These are phyloP conservation scores for Cystobasidium sp. DNA, from an alignment of 1,284 basidiomycete genomes.

Conservation along the genomic window DNA sequence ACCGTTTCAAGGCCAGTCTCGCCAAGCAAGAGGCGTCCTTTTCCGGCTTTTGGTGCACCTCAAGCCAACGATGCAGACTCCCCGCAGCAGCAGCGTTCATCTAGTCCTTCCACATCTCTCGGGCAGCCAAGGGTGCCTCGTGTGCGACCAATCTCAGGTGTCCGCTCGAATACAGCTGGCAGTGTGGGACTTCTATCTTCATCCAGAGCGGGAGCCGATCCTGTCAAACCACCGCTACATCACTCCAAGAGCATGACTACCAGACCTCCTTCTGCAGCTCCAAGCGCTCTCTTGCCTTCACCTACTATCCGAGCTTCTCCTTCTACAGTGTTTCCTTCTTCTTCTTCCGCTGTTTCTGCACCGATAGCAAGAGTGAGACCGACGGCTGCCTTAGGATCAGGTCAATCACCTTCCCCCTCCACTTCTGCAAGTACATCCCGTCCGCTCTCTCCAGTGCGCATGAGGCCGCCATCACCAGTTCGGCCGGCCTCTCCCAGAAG, in stretches of 20 bases:
- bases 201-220: conserved; percentile 12
- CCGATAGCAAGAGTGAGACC: background rate
- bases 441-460: conserved; percentile 28
- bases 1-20: conserved; percentile 13
- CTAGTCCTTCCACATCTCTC: background rate
- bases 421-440: conserved; percentile 6
- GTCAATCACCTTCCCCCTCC: background rate
- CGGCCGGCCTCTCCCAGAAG: conserved; percentile 29
- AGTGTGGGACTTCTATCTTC: background rate
- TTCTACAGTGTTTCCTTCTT: conserved; percentile 17
- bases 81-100: background rate
- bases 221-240: conserved; percentile 15
- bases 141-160: conserved; percentile 2
- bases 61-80: background rate
- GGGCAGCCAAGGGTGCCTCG: conserved; percentile 3
- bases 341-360: conserved; percentile 17
- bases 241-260: conserved; percentile 28
- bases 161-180: conserved; percentile 8
- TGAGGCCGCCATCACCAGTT: conserved; percentile 14
- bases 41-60: conserved; percentile 8
- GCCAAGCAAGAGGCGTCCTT: conserved; percentile 7
- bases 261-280: conserved; percentile 13
- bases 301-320: conserved; percentile 24
- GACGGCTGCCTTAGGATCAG: background rate
- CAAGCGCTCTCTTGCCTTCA: conserved; percentile 22